These are phyloP conservation scores for Amanita polypyramis DNA, from an alignment of 768 basidiomycete genomes.

Conservation along the genomic window DNA sequence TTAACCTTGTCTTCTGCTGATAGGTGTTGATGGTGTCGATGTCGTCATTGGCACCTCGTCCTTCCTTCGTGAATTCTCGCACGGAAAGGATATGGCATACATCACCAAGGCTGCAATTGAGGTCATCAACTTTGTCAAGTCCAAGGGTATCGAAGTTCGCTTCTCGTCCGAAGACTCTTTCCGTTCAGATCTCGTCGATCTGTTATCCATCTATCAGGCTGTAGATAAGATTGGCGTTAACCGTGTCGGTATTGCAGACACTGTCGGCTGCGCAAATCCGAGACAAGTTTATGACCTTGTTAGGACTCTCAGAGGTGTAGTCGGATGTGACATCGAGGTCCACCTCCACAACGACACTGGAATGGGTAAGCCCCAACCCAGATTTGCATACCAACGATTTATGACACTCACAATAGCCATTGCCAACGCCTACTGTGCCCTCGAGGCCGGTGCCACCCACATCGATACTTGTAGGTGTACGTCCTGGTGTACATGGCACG, in stretches of 20 bases:
- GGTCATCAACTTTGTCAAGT: constrained; percentile 99
- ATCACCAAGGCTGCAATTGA: constrained; percentile 99
- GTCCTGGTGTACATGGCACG: background rate
- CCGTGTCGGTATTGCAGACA: constrained; percentile 98
- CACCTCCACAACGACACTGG: constrained; percentile 99
- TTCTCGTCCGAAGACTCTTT: constrained; percentile 99
- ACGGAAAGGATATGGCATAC: constrained; percentile 99
- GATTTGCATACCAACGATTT: background rate
- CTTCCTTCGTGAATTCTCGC: constrained; percentile 98
- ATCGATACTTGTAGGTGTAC: constrained; percentile 81
- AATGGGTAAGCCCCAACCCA: constrained; percentile 49
- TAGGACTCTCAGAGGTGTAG: constrained; percentile 90
- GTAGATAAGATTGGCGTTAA: constrained; percentile 99
- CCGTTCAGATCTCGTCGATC: constrained; percentile 98
- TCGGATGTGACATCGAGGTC: constrained; percentile 94
- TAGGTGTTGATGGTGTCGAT: constrained; percentile 97
- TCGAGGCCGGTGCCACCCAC: constrained; percentile 98
- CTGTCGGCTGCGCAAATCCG: constrained; percentile 98
- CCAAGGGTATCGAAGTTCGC: constrained; percentile 98
- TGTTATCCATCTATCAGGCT: constrained; percentile 97
- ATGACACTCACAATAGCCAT: constrained; percentile 46
- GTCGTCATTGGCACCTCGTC: constrained; percentile 99
- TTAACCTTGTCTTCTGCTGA: constrained; percentile 6
- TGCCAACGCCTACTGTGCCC: constrained; percentile 95
- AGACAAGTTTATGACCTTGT: constrained; percentile 98